These are phyloP conservation scores for Globisporangium cystogenes DNA, from an alignment of 352 stramenopile genomes.

Conservation along the genomic window DNA sequence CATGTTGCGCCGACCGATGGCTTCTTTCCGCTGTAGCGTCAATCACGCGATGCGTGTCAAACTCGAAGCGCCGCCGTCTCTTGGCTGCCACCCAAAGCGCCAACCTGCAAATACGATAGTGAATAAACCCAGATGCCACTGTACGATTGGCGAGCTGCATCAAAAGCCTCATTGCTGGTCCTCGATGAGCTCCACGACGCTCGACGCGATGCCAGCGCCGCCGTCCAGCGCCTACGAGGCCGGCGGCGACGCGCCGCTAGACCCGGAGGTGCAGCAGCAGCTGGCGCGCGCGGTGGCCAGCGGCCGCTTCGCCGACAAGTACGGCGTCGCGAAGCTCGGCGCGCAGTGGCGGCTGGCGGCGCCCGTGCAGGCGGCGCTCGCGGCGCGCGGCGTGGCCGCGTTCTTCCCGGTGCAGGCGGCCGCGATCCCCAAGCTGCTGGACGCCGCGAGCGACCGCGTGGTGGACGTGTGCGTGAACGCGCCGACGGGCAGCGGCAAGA, in stretches of 20 bases:
- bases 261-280: constrained; percentile 6
- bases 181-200: not conserved
- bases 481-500: constrained; percentile 97
- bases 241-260: not conserved
- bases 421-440: constrained; percentile 91
- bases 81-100: too few relatives aligned
- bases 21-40: not conserved
- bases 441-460: constrained; percentile 67
- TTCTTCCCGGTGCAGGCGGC: constrained; percentile 96
- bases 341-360: constrained; percentile 41
- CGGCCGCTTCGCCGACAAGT: constrained; percentile 56
- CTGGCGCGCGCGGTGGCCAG: constrained; percentile 13
- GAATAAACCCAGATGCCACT: too few relatives aligned
- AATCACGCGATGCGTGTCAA: constrained; percentile 1
- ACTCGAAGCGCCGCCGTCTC: not conserved
- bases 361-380: constrained; percentile 36
- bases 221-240: not conserved
- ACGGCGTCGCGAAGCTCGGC: constrained; percentile 56
- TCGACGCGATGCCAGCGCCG: constrained; percentile 5
- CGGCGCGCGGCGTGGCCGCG: constrained; percentile 45
- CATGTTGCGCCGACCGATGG: constrained; percentile 40
- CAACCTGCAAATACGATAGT: too few relatives aligned
- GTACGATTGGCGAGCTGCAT: too few relatives aligned
- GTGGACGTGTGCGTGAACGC: constrained; percentile 96
- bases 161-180: too few relatives aligned